Evolutionary conservation across 2,329 filamentous ascomycete genomes (phyloP).

Genomic region (Diplodia corticola): DNA sequence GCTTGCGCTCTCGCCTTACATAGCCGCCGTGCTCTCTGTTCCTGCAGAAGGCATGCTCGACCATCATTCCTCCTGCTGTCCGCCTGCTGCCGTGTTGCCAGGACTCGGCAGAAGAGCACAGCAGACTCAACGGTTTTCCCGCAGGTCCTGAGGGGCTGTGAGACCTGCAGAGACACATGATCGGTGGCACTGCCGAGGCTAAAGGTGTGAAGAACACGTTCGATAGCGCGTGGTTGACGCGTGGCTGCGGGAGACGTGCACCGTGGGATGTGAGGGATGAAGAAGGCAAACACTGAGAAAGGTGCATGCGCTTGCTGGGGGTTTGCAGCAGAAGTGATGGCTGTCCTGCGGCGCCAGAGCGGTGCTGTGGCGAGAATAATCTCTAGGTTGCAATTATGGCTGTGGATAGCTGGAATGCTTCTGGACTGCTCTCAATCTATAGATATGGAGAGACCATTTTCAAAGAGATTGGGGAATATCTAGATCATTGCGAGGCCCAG

Average conservation of each 20-base stretch:
- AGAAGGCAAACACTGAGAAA: neutral
- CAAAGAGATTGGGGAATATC: neutral
- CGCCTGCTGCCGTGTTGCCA: neutral
- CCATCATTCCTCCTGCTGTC: neutral
- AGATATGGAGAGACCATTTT: neutral
- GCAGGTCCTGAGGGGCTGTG: neutral
- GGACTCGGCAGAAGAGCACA: neutral
- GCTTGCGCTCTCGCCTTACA: neutral
- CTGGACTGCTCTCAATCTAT: neutral
- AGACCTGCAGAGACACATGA: neutral
- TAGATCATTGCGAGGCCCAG: neutral
- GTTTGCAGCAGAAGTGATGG: neutral
- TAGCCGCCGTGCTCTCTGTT: neutral
- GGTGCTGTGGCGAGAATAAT: neutral
- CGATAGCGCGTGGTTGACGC: neutral
- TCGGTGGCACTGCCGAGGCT: neutral
- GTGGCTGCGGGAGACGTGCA: neutral
- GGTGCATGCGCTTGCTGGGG: neutral
- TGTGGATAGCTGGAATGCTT: neutral
- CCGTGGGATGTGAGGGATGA: neutral
- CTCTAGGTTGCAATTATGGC: too few relatives aligned
- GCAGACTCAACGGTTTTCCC: neutral
- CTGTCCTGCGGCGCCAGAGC: neutral
- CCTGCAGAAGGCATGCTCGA: neutral
- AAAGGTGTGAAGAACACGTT: slow-evolving; percentile 6